Percentiles rank a stretch among this genome's conserved stretches.
These are phyloP conservation scores for Metschnikowia amazonensis DNA, from an alignment of 805 yeast species.

Conservation along the genomic window DNA sequence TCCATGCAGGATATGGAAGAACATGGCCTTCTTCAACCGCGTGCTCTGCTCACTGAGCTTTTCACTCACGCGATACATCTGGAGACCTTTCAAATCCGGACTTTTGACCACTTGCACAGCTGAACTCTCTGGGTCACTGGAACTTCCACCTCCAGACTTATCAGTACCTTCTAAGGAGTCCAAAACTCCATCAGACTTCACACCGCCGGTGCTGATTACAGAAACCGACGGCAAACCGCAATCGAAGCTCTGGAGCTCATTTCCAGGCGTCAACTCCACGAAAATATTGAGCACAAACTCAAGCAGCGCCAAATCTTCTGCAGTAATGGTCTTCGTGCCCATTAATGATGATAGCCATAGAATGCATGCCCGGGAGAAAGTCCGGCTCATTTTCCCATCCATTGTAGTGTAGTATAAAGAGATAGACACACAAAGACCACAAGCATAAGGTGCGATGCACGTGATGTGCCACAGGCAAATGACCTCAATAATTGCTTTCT, in stretches of 20 bases:
- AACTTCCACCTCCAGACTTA: background rate
- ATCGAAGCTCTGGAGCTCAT: background rate
- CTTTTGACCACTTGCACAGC: background rate
- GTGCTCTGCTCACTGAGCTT: background rate
- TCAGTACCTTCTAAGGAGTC: background rate
- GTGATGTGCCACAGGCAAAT: background rate
- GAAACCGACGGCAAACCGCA: slow-evolving; percentile 4
- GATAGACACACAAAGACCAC: background rate
- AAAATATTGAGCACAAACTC: slow-evolving; percentile 1
- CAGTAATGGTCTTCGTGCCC: background rate
- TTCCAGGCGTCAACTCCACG: slow-evolving; percentile 2
- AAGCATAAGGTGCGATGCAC: background rate
- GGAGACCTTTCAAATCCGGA: background rate
- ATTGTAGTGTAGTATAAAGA: background rate
- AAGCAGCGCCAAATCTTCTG: slow-evolving; percentile 4
- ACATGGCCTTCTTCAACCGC: slow-evolving; percentile 4
- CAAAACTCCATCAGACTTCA: too few relatives aligned
- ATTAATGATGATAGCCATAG: slow-evolving; percentile 4
- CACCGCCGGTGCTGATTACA: background rate
- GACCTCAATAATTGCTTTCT: too few relatives aligned
- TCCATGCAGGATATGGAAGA: slow-evolving; percentile 11
- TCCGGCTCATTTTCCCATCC: background rate
- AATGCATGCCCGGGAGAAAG: slow-evolving; percentile 2
- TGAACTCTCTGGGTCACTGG: background rate
- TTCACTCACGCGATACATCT: slow-evolving; percentile 1